phyloP scores from a whole-genome alignment of 2,329 filamentous ascomycete species.

The Dactylonectria estremocensis region DNA sequence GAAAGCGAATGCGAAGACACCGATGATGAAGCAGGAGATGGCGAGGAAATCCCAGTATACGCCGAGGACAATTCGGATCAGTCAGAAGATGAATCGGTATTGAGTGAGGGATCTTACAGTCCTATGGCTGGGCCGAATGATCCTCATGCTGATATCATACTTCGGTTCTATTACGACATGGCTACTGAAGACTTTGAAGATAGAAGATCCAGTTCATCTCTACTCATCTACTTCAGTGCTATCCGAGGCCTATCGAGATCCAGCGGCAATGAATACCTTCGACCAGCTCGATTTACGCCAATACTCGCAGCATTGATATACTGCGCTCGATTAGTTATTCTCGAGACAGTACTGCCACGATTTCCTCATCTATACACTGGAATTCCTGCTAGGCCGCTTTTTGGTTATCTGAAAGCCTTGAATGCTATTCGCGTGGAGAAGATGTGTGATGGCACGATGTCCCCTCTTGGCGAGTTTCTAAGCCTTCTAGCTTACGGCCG shows the following conservation, averaged over 20 bases:
- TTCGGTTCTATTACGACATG: slow-evolving; percentile 1
- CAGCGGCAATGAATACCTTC: no score
- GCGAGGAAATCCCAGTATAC: background rate
- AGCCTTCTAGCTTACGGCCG: slow-evolving; percentile 13
- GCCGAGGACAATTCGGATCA: no score
- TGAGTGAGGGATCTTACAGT: no score
- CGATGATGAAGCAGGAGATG: background rate
- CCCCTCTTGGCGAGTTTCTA: slow-evolving; percentile 17
- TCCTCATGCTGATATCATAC: no score
- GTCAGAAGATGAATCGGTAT: no score
- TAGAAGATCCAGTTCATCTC: background rate
- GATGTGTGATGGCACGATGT: background rate
- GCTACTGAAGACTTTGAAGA: slow-evolving; percentile 14
- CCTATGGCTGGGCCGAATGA: no score
- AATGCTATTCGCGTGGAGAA: background rate
- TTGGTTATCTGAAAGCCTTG: background rate
- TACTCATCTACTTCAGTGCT: background rate
- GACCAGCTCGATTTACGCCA: slow-evolving; percentile 4
- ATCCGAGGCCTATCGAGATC: no score
- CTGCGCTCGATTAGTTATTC: slow-evolving; percentile 1
- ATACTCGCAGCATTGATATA: slow-evolving; percentile 7
- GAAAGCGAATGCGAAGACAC: background rate
- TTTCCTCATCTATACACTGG: background rate
- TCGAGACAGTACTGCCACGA: background rate
- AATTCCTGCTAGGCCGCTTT: background rate